Base-by-base conservation (phyloP, 2,329 filamentous ascomycete genomes). In the Fusarium beomiforme region DNA sequence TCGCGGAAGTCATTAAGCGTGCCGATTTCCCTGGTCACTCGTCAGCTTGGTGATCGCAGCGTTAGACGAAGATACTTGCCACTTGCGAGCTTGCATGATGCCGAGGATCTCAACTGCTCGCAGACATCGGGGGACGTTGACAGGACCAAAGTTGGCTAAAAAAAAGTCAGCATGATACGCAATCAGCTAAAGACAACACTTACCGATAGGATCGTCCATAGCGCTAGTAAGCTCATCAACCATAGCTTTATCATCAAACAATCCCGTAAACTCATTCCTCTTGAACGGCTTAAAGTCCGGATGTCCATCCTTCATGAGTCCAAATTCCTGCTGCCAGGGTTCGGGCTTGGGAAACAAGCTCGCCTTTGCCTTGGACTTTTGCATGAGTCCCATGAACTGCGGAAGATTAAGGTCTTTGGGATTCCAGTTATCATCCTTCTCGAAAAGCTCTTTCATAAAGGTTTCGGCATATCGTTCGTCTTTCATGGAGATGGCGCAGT, bases 1-100 rank as follows among this genome's bases (percentile, higher is more conserved):
- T 89, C 85, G 49, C 89, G 83, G 79, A 90, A 90, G 77, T 91
- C 89, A 66, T 91, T 91, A 59, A 91, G 80, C 0, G 87, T 87
- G 7, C 85, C 87, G 9, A 88, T 79, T 50, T 87, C 85, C 88
- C 44, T 49, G 11, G 7, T 7, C 11, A 33, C 11, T 11, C 8
- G 17, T 43, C 26, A 43, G 41, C 6, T 11, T 17, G 6, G 23
- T 9, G 8, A 19, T 6, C 5, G 23, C 17, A 8, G 12, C 1
- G 12, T 47, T 4, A 12, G 10, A 5, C 14, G 29, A 23, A 10
- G 14, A 13, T 33, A 19, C 44, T 23, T 19, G 23, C 46, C 89
- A 91, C 21, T 83, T 81, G 34, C 89, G 83, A 1, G 87, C 83
- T 73, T 89, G 88, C 64, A 86, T 80, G 58, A 91, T 91, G 44